Percentiles rank a stretch among this genome's conserved stretches.
These are phyloP conservation scores for Neonothopanus nambi DNA, from an alignment of 1,284 basidiomycete genomes.

Conservation along the genomic window DNA sequence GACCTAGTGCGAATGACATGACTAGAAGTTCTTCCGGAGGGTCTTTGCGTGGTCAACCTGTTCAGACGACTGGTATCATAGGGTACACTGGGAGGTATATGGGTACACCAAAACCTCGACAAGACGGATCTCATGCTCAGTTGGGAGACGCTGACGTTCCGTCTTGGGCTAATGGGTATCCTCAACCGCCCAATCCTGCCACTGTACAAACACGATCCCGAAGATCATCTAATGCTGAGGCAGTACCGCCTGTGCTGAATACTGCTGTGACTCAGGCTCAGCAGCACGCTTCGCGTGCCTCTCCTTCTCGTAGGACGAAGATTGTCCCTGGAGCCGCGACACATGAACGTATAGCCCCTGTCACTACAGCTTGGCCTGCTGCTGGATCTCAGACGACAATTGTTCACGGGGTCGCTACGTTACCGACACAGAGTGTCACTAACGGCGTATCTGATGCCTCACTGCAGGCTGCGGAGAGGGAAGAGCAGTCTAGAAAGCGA, in stretches of 20 bases:
- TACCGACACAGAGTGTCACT: too few relatives aligned
- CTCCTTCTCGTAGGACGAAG: conserved; percentile 8
- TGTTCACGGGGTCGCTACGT: neutral
- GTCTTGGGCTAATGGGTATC: neutral
- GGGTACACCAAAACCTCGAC: too few relatives aligned
- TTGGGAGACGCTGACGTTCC: neutral
- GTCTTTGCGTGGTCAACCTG: too few relatives aligned
- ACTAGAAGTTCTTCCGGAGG: too few relatives aligned
- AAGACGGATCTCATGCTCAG: too few relatives aligned
- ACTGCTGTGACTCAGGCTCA: conserved; percentile 6
- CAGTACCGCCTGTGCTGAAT: conserved; percentile 4
- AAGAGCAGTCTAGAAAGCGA: neutral
- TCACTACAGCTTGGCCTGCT: neutral
- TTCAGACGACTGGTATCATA: too few relatives aligned
- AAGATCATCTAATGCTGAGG: neutral
- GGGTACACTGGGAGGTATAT: too few relatives aligned
- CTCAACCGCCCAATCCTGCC: neutral
- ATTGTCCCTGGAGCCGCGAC: conserved; percentile 6
- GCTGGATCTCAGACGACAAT: neutral
- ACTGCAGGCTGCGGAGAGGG: too few relatives aligned
- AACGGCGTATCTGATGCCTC: too few relatives aligned
- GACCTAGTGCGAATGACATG: neutral
- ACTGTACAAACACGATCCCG: neutral
- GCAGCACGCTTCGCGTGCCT: conserved; percentile 3
- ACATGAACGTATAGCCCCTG: conserved; percentile 3